phyloP scores from a whole-genome alignment of 192 early-diverging fungal species.

The Entomortierella lignicola region DNA sequence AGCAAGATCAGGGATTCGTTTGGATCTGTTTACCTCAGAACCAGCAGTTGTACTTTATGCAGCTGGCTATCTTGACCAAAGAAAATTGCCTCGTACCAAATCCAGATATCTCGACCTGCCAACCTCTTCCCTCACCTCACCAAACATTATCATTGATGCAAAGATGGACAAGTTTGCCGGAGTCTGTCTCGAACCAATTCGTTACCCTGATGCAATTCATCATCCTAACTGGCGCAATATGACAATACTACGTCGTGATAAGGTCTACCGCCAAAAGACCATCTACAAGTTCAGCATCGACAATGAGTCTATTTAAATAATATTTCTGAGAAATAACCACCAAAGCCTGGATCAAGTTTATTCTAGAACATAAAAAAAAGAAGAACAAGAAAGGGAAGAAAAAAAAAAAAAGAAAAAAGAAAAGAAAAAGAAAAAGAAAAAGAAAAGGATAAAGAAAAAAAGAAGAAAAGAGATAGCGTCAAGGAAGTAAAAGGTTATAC shows the following conservation, averaged over 20 bases:
- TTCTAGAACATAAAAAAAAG: neutral
- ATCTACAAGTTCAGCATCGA: conserved; percentile 35
- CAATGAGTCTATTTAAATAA: neutral
- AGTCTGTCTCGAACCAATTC: conserved; percentile 75
- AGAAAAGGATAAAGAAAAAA: no score
- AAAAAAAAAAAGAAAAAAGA: neutral
- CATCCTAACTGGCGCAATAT: conserved; percentile 38
- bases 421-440: no score
- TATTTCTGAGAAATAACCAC: neutral
- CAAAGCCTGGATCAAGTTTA: neutral
- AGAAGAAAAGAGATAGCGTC: no score
- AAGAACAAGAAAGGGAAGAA: neutral
- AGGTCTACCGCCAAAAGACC: conserved; percentile 39
- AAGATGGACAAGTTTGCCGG: conserved; percentile 71
- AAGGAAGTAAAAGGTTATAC: no score
- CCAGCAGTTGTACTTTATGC: conserved; percentile 87
- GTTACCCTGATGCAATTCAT: conserved; percentile 68
- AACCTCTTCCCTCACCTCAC: conserved; percentile 3
- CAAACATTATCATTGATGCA: conserved; percentile 41
- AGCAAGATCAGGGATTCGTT: conserved; percentile 64
- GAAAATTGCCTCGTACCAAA: conserved; percentile 24
- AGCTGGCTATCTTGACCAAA: conserved; percentile 76
- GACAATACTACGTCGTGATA: conserved; percentile 26
- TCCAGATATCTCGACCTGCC: conserved; percentile 15
- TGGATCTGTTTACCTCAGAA: conserved; percentile 74